Evolutionary conservation across 2,329 filamentous ascomycete genomes (phyloP).

Genomic region (Calonectria hawksworthii): DNA sequence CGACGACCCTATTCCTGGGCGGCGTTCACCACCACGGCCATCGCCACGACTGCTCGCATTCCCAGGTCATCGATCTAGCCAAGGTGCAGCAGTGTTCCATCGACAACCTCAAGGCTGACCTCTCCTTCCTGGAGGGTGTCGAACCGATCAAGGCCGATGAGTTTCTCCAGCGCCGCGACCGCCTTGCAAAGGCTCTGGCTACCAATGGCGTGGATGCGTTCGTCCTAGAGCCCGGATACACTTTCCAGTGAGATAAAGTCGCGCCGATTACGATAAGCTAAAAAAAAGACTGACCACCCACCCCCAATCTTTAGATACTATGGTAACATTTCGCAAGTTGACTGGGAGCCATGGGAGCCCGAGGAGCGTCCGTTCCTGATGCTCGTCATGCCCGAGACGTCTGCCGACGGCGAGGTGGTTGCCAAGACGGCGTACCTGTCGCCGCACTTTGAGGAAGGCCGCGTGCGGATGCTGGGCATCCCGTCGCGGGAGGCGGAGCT

Average conservation of each 20-base stretch:
- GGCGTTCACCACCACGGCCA: conserved; percentile 13
- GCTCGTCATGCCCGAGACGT: conserved; percentile 65
- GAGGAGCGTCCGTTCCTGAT: conserved; percentile 75
- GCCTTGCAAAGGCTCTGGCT: conserved; percentile 68
- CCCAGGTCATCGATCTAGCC: conserved; percentile 22
- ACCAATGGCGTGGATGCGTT: conserved; percentile 69
- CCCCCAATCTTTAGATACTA: conserved; percentile 60
- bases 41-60: conserved; percentile 4
- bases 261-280: background rate
- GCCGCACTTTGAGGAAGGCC: conserved; percentile 72
- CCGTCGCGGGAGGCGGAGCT: conserved; percentile 64
- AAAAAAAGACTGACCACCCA: background rate
- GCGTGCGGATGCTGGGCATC: conserved; percentile 71
- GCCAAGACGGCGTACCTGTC: conserved; percentile 71
- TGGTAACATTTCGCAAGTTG: conserved; percentile 70
- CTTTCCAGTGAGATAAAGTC: conserved; percentile 62
- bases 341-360: conserved; percentile 77
- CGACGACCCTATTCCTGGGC: conserved; percentile 10
- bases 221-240: conserved; percentile 74
- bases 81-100: conserved; percentile 63
- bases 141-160: conserved; percentile 63
- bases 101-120: conserved; percentile 61
- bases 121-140: conserved; percentile 65
- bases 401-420: conserved; percentile 55
- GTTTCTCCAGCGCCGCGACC: conserved; percentile 67